Evolutionary conservation across 2,329 filamentous ascomycete species (phyloP), one percentile per base, ranked within the genome.

Genomic region (Samsoniella hepiali): DNA sequence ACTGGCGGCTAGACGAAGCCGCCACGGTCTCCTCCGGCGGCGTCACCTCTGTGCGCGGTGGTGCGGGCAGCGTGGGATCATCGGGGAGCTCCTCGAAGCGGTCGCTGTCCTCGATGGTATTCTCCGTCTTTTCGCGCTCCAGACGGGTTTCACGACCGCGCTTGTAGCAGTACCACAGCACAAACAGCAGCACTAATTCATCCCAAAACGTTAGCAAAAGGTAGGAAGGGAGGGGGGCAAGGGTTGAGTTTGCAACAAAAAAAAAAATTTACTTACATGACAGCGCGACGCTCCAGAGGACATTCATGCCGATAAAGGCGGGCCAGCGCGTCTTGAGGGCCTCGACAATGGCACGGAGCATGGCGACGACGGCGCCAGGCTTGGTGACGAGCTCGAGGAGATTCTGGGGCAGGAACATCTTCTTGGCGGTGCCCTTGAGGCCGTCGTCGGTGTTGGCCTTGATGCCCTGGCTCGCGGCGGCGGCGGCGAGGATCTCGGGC

Each of bases 141-240:
- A 98, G 84, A 58, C 95, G 86, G 7, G 88, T 88, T 78, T 99
- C 94, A 51, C 87, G 87, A 45, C 95, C 95, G 61, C 95, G 90
- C 80, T 98, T 98, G 77, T 98, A 90, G 78, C 93, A 98, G 78
- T 98, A 99, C 93, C 94, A 99, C 70, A 98, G 88, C 51, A 96
- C 91, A 73, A 97, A 95, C 63, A 99, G 84, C 17, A 98, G 83
- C 62, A 98, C 91, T 91, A 63, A 22, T 22, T 66, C 15, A 5
- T 31, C 17, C 22, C 22, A 22, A 22, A 22, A 38, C 5, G 40
- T 59, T 15, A 58, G 44, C 38, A 27, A 51, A 13, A 22, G n/a
- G 10, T 5, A 44, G 22, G 22, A 22, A 22, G 22, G 22, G 22
- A 22, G 22, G 22, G 22, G 22, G 22, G 22, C 22, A 22, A 22